Evolutionary conservation across 2,329 filamentous ascomycete genomes (phyloP).

Genomic region (Stachybotrys echinatus): DNA sequence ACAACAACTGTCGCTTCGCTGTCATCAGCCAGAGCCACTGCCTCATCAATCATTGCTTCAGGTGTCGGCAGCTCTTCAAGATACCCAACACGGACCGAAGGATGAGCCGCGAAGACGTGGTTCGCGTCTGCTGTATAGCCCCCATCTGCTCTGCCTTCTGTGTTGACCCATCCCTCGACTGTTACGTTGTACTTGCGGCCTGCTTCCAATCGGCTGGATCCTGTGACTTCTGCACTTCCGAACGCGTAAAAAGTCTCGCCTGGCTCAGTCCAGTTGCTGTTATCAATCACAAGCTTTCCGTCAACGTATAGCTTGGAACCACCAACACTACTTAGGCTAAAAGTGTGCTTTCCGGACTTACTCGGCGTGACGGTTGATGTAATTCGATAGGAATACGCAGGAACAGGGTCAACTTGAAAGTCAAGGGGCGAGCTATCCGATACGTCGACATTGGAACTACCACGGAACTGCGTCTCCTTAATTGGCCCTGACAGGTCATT

Average conservation of each 20-base stretch:
- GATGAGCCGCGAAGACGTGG: conserved; percentile 6
- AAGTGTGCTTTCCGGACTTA: conserved; percentile 1
- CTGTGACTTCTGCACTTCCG: conserved; percentile 5
- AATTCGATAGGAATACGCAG: conserved; percentile 3
- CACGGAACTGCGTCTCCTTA: conserved; percentile 4
- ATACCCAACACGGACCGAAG: conserved; percentile 9
- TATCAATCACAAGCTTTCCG: conserved; percentile 5
- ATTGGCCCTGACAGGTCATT: conserved; percentile 1
- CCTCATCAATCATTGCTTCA: conserved; percentile 4
- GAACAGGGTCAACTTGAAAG: conserved; percentile 2
- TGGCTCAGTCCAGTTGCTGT: conserved; percentile 1
- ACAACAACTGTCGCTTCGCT: conserved; percentile 7
- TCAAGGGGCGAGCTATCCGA: conserved; percentile 3
- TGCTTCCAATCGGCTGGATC: conserved; percentile 1
- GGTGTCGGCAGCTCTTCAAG: conserved; percentile 1
- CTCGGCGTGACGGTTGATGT: conserved; percentile 2
- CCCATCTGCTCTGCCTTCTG: neutral
- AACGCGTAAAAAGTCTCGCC: conserved; percentile 7
- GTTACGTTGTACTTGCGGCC: neutral
- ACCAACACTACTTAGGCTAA: conserved; percentile 5
- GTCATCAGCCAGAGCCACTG: conserved; percentile 5
- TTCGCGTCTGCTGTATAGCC: neutral
- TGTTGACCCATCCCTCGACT: conserved; percentile 3
- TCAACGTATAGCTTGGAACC: conserved; percentile 1
- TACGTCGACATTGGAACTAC: conserved; percentile 3